These are phyloP conservation scores for Leishmania martiniquensis DNA, from an alignment of 208 protist species.

Conservation along the genomic window DNA sequence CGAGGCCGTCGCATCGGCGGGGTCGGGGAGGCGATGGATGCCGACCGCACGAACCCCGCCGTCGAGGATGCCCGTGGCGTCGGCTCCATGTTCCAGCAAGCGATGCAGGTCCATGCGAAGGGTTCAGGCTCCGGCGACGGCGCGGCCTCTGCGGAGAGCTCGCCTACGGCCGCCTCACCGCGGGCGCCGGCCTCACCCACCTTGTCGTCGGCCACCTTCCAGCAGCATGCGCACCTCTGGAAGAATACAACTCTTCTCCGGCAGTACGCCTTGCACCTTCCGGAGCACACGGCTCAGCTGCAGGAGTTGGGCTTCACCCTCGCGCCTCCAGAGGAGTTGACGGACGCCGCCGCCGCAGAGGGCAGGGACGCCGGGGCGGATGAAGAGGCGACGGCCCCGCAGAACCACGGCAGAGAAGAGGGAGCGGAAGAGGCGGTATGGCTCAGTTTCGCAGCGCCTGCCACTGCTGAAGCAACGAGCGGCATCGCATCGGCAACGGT, in stretches of 20 bases:
- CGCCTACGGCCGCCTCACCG: not conserved
- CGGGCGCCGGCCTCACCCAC: not conserved
- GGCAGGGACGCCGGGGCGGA: not conserved
- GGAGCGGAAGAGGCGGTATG: not conserved
- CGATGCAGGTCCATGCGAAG: slow-evolving; percentile 15
- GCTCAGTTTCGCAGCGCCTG: slow-evolving; percentile 8
- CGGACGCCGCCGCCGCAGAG: not conserved
- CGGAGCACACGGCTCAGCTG: slow-evolving; percentile 37
- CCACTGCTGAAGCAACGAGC: not conserved
- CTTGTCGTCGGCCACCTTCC: slow-evolving; percentile 10
- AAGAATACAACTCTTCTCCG: slow-evolving; percentile 26
- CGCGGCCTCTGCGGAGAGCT: not conserved
- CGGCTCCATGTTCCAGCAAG: slow-evolving; percentile 24
- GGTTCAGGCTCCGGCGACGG: not conserved
- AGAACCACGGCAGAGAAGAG: not conserved
- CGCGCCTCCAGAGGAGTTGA: slow-evolving; percentile 17
- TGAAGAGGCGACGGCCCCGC: not conserved
- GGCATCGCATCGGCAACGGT: not conserved
- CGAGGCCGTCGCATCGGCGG: not conserved
- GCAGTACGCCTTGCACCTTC: slow-evolving; percentile 59
- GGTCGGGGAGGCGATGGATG: not conserved
- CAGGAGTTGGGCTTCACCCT: slow-evolving; percentile 57
- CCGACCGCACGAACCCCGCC: slow-evolving; percentile 5
- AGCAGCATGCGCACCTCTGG: slow-evolving; percentile 43
- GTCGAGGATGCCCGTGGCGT: slow-evolving; percentile 15